Base-by-base conservation (phyloP, 106 monocot species). In the Acorus gramineus region DNA sequence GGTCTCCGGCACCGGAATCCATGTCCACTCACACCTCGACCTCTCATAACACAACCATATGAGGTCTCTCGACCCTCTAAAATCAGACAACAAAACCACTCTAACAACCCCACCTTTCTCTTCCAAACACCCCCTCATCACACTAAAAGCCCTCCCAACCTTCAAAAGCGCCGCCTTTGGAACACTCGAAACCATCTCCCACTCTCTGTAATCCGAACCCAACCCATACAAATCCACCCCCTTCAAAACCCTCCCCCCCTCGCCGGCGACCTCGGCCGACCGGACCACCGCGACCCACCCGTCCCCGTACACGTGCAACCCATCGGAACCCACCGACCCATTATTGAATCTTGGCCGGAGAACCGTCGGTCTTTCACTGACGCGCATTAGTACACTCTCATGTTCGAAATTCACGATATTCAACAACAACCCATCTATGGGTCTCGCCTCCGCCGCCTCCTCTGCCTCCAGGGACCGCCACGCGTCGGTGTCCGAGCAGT, bases 51-150 rank as follows among this genome's bases (percentile, higher is more conserved):
- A 64, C 10, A 88, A 61, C 78, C 87, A 88, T 4, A 49, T 67
- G 2, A 88, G 56, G 53, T 78, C 78, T 84, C 83, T 84, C 2
- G 62, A 60, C 4, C 87, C 87, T 12, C 53, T 73, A 42, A 62
- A 68, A 53, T 78, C 84, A 7, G 87, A 80, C 72, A 84, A 52
- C 44, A 88, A 55, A 12, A 84, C 84, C 43, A 88, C 6, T 69
- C 75, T 66, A 0, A 88, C 65, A 62, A 84, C 76, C 58, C 78
- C 87, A 2, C 49, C 74, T 57, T 56, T 62, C 83, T 69, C 87
- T 57, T 75, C 80, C 70, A 88, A 43, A 52, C 80, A 81, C n/a
- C 84, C 84, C 75, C 64, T 80, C 87, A 81, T 84, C 63, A 74
- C 80, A 12, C 83, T 77, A 49, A 65, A 83, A 6, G 80, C 72